Evolutionary conservation across 441 rosid genomes (phyloP).

Genomic region (Codiaeum variegatum): DNA sequence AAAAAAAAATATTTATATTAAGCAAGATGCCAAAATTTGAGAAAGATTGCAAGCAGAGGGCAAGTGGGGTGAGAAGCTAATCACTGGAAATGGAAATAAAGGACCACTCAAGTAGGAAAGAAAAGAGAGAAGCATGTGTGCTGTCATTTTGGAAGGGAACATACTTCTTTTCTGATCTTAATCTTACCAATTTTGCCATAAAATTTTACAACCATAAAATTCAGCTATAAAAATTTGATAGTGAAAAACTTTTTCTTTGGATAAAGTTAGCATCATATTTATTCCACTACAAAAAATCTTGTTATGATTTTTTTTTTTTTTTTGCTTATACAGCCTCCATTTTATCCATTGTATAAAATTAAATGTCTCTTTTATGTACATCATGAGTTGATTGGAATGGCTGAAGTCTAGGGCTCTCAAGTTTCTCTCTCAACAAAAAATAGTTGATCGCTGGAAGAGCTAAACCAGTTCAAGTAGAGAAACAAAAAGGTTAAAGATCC

Average conservation of each 20-base stretch:
- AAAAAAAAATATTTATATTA: not conserved
- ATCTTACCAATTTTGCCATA: not conserved
- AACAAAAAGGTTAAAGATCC: no score
- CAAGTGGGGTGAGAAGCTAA: conserved; percentile 8
- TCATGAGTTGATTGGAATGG: no score
- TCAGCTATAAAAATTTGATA: not conserved
- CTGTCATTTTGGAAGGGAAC: not conserved
- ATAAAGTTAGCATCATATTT: not conserved
- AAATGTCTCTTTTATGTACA: no score
- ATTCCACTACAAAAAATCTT: no score
- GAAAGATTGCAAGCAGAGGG: conserved; percentile 6
- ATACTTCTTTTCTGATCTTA: not conserved
- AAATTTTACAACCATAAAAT: conserved; percentile 6
- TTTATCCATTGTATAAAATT: no score
- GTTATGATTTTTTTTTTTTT: no score
- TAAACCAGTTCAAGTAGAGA: no score
- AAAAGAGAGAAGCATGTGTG: conserved; percentile 2
- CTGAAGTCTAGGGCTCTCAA: no score
- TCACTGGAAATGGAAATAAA: not conserved
- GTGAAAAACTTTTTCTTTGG: not conserved
- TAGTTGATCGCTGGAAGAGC: no score
- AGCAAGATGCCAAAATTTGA: not conserved
- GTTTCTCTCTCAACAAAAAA: no score
- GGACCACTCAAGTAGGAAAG: conserved; percentile 5
- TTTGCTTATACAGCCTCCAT: no score